A percentile compares a stretch with the other conserved stretches of the same genome.
phyloP scores from a whole-genome alignment of 2,329 filamentous ascomycete species.

The Fusarium circinatum region DNA sequence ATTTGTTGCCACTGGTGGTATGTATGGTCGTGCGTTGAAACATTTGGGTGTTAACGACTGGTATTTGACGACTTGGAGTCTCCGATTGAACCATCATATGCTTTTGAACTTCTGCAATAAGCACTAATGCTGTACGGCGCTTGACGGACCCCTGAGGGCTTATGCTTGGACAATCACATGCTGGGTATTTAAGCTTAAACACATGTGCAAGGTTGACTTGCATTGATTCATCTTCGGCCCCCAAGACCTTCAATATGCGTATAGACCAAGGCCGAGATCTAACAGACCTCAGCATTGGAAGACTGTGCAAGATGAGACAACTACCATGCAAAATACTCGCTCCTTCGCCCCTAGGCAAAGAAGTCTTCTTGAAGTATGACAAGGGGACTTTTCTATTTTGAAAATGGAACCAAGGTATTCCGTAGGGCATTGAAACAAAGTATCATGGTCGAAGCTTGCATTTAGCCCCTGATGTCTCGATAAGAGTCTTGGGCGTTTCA shows the following conservation, averaged over 20 bases:
- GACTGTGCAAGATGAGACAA: not conserved
- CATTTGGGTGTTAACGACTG: not conserved
- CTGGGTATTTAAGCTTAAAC: not conserved
- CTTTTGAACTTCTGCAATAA: not conserved
- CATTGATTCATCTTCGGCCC: not conserved
- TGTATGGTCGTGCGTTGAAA: not conserved
- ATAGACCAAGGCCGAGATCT: not conserved
- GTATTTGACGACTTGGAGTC: not conserved
- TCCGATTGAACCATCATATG: not conserved
- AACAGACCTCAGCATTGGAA: not conserved
- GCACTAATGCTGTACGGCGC: not conserved
- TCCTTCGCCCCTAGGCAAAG: not conserved
- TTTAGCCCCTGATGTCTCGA: not conserved
- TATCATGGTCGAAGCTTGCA: not conserved
- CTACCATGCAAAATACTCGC: rapidly evolving
- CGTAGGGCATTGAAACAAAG: not conserved
- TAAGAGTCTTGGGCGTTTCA: not conserved
- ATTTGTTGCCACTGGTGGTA: not conserved
- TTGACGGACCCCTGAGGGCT: not conserved
- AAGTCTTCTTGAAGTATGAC: not conserved
- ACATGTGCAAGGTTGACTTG: not conserved
- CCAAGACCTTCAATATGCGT: not conserved
- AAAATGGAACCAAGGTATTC: not conserved
- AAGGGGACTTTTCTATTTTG: not conserved
- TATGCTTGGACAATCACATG: not conserved